Evolutionary conservation across 352 stramenopile genomes (phyloP).

Genomic region (Phytophthora hibernalis): DNA sequence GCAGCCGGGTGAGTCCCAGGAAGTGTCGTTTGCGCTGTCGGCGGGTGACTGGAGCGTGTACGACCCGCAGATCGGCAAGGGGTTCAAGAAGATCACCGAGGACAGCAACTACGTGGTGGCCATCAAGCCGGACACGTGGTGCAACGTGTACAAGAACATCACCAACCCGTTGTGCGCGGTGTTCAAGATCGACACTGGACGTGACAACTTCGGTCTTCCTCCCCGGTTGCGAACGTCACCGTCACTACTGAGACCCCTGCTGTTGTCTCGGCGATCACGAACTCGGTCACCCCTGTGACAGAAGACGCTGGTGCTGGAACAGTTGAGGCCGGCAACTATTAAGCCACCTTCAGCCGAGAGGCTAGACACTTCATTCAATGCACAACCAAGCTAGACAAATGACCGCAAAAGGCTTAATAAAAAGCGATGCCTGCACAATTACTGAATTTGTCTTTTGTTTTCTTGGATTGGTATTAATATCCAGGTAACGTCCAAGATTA

Average conservation of each 20-base stretch:
- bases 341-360: background rate
- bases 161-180: constrained; percentile 49
- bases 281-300: constrained; percentile 5
- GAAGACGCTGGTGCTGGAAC: constrained; percentile 23
- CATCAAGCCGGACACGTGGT: constrained; percentile 73
- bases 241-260: background rate
- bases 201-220: constrained; percentile 24
- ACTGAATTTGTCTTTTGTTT: too few species aligned
- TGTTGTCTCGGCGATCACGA: background rate
- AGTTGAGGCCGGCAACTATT: constrained; percentile 27
- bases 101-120: constrained; percentile 64
- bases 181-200: constrained; percentile 48
- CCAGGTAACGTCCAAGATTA: too few species aligned
- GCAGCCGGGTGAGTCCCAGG: constrained; percentile 38
- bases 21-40: constrained; percentile 49
- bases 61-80: constrained; percentile 62
- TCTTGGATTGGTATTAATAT: too few species aligned
- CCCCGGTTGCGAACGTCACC: constrained; percentile 15
- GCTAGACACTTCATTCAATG: constrained; percentile 1
- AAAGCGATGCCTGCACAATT: too few species aligned
- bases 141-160: constrained; percentile 60
- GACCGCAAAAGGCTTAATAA: too few species aligned
- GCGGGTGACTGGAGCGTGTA: constrained; percentile 63
- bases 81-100: constrained; percentile 68
- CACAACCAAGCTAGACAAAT: background rate